Percentiles rank a stretch among this genome's conserved stretches.
Evolutionary conservation across 176 grass and related monocot species (phyloP).

Genomic region (Elaeis guineensis): DNA sequence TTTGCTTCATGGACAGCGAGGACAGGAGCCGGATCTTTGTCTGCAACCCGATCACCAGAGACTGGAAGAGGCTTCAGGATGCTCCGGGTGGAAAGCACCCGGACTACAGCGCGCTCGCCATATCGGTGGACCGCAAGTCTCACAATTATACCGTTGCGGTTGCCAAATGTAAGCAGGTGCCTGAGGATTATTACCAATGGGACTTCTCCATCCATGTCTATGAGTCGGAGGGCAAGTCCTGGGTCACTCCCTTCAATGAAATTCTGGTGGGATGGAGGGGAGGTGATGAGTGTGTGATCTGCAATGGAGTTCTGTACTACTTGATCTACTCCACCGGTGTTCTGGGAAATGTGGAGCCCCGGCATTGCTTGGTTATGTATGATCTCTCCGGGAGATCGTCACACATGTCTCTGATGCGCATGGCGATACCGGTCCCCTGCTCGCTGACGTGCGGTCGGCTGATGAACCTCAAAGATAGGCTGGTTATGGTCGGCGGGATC

Average conservation of each 20-base stretch:
- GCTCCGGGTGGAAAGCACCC: conserved; percentile 2
- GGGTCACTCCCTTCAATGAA: neutral
- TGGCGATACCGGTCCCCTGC: conserved; percentile 2
- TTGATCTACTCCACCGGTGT: conserved; percentile 1
- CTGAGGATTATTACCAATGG: neutral
- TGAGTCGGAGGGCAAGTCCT: neutral
- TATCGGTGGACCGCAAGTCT: conserved; percentile 7
- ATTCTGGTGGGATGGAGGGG: conserved; percentile 2
- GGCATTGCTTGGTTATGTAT: conserved; percentile 5
- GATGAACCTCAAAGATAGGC: conserved; percentile 12
- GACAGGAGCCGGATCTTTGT: neutral
- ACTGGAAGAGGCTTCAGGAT: neutral
- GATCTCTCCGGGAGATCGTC: neutral
- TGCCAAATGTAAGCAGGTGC: neutral
- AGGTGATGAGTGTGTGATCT: conserved; percentile 10
- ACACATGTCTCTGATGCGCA: neutral
- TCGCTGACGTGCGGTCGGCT: conserved; percentile 9
- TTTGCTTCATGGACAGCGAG: conserved; percentile 5
- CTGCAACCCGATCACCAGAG: conserved; percentile 4
- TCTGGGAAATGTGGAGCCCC: neutral
- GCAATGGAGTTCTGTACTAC: conserved; percentile 6
- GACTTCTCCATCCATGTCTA: conserved; percentile 9
- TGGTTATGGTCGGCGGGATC: conserved; percentile 14
- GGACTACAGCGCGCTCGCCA: conserved; percentile 4
- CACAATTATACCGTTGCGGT: neutral